Evolutionary conservation across 1,284 basidiomycete genomes (phyloP), one percentile per base, ranked within the genome.

Genomic region (Ganoderma multipileum): DNA sequence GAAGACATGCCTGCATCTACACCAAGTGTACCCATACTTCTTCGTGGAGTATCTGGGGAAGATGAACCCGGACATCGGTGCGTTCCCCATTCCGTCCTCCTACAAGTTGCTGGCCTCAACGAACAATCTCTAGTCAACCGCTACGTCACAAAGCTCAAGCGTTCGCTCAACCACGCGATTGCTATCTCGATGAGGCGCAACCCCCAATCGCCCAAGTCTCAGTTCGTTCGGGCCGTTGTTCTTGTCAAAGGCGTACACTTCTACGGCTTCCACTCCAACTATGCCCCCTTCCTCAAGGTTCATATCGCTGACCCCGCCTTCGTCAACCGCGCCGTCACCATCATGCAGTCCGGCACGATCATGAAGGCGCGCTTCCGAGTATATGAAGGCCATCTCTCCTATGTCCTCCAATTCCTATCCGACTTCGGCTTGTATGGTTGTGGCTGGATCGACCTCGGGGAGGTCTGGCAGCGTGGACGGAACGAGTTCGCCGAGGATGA

Each of bases 341-440:
- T 97, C 66, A 79, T 98, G 66, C 89, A 91, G 69, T 92, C 93
- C 26, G 95, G 94, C 28, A 89, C 89, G 5, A 87, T 98, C 52
- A 91, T 97, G 88, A 85, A 87, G 39, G 91, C 89, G 26, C 88
- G 88, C 60, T 94, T 94, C 81, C 86, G 89, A 68, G 86, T 92
- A 8, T 98, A 92, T 79, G 97, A 99, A 80, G 93, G 92, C 70
- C 97, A 99, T 81, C 86, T 99, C 76, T 93, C 89, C 76, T 98
- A 92, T 79, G 84, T 91, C 55, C 85, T 99, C 30, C 97, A 99
- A 80, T 98, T 98, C 82, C 89, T 99, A 87, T 93, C 93, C 79
- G 97, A 99, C 81, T 97, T 95, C 80, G 96, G 96, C 69, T 85
- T 99, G 42, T 98, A 96, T 76, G 97, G 97, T 2, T 99, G 97